Evolutionary conservation across 306 rosid species (phyloP), one percentile per base, ranked within the genome.

Genomic region (Castanea sativa): DNA sequence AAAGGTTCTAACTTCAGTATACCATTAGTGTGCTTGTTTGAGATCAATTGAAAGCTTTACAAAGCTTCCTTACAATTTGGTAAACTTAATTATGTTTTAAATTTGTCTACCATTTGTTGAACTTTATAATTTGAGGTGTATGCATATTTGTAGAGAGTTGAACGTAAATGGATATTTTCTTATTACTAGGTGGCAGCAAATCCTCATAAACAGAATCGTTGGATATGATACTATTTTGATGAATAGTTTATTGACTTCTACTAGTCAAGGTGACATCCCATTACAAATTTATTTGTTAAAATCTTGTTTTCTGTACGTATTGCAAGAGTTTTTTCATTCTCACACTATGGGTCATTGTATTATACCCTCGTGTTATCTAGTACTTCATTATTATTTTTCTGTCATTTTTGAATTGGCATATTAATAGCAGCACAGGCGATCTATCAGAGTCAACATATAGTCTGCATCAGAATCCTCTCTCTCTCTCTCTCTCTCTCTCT

Each of bases 221-320:
- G 98, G 98, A 80, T 96, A 96, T 87, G 99, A 96, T 90, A 96
- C 99, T 9, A 93, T 96, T 81, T 89, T 96, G 91, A 96, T 96
- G 86, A 96, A 96, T 80, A 96, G 98, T 84, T 86, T 96, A 80
- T 85, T 96, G 86, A 93, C 88, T 78, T 96, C 97, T 86, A 91
- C 97, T 67, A 93, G 99, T 82, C 97, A 88, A 93, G 99, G 99
- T 96, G 91, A 83, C 73, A 52, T 53, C 71, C 23, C 35, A 16
- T 74, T 68, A 43, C 33, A 25, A 23, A 19, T 74, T 52, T 1
- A 25, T 52, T 5, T 61, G 55, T 53, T 6, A 52, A 13, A 13
- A 5, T 73, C 8, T 49, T 4, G 38, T 51, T 19, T 23, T 79
- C 14, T 58, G 55, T 21, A 33, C 5, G 56, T 23, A 45, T 52